Conservation (phyloP, 2,329 filamentous ascomycete genomes). For the Epichloe scottii region DNA sequence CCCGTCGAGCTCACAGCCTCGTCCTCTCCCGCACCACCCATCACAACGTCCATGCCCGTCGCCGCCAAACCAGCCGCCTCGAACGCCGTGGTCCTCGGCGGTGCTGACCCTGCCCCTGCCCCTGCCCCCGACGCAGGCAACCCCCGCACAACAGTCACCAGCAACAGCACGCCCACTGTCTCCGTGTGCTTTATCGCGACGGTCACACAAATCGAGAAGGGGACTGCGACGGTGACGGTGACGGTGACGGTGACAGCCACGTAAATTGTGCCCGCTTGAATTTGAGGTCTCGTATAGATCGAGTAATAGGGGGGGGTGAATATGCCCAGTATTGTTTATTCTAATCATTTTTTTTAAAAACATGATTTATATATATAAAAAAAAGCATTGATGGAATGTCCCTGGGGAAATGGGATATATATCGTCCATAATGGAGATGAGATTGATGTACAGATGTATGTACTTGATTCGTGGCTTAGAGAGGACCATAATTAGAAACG, state of each 20-base stretch:
- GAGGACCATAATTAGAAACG: too few relatives aligned
- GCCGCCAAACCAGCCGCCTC: constrained; percentile 4
- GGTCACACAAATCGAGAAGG: constrained; percentile 18
- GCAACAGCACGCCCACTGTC: constrained; percentile 22
- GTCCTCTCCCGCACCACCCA: constrained; percentile 2
- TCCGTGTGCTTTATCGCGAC: constrained; percentile 26
- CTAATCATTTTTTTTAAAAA: too few relatives aligned
- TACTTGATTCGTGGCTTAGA: too few relatives aligned
- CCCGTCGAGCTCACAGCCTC: constrained; percentile 12
- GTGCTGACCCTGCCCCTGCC: background rate
- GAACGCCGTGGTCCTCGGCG: constrained; percentile 6
- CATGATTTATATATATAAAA: too few relatives aligned
- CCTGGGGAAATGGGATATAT: too few relatives aligned
- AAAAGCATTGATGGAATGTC: too few relatives aligned
- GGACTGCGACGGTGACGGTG: constrained; percentile 21
- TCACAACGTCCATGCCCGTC: background rate
- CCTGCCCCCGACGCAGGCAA: constrained; percentile 4
- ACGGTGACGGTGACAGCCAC: constrained; percentile 23
- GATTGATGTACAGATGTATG: too few relatives aligned
- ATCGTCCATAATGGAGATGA: too few relatives aligned
- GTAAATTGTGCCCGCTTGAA: background rate
- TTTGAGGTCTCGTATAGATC: background rate
- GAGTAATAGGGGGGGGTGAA: too few relatives aligned
- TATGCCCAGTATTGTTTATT: too few relatives aligned
- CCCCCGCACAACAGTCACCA: constrained; percentile 13